Percentiles rank a stretch among this genome's conserved stretches.
These are phyloP conservation scores for Cicer cuneatum DNA, from an alignment of 306 rosid species.

Conservation along the genomic window DNA sequence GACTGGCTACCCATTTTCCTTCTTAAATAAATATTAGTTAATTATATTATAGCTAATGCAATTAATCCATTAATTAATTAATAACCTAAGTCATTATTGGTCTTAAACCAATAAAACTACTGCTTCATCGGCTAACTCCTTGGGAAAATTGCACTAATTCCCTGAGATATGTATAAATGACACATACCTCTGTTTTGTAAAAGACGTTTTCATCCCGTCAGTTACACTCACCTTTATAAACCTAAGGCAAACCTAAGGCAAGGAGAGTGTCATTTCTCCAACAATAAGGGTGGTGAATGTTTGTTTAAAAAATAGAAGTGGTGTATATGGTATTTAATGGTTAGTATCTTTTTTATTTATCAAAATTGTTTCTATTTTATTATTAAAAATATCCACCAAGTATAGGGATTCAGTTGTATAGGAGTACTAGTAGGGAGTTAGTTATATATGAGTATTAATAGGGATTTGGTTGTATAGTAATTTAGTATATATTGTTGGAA, in stretches of 20 bases:
- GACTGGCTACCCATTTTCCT: background rate
- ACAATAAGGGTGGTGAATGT: background rate
- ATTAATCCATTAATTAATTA: background rate
- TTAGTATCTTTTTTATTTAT: too few species aligned
- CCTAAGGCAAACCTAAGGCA: background rate
- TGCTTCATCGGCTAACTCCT: too few species aligned
- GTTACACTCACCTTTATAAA: background rate
- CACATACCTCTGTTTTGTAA: background rate
- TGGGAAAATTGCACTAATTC: background rate
- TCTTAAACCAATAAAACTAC: constrained; percentile 11
- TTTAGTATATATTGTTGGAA: too few species aligned
- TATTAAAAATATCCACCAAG: too few species aligned
- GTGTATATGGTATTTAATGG: background rate
- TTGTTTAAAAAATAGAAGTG: background rate
- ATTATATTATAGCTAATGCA: background rate
- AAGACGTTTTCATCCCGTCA: background rate
- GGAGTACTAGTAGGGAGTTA: too few species aligned
- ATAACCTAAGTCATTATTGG: background rate
- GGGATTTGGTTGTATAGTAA: too few species aligned
- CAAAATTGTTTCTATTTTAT: too few species aligned
- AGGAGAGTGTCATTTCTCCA: background rate
- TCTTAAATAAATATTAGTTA: background rate
- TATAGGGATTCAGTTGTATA: too few species aligned
- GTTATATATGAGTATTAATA: too few species aligned
- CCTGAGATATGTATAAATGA: background rate